Evolutionary conservation across 345 rosid species (phyloP).

Genomic region (Brassica juncea): DNA sequence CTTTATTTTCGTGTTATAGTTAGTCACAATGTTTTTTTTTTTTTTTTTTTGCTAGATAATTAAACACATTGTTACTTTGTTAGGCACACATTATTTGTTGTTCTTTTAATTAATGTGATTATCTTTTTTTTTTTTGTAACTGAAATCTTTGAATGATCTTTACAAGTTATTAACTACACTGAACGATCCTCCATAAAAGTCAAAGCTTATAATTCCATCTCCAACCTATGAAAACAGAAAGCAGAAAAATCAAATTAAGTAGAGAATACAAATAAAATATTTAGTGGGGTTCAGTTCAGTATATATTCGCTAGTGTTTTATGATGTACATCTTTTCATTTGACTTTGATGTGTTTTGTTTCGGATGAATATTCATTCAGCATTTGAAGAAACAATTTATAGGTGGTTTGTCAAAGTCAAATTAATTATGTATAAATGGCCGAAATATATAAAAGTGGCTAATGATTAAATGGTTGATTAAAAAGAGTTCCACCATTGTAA

Average conservation of each 20-base stretch:
- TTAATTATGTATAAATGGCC: constrained; percentile 33
- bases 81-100: not conserved
- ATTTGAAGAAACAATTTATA: not conserved
- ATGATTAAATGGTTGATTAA: not conserved
- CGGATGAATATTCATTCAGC: not conserved
- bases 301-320: constrained; percentile 4
- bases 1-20: not conserved
- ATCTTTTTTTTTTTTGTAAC: not conserved
- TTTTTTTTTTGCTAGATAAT: no score
- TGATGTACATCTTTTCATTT: constrained; percentile 17
- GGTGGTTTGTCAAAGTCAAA: constrained; percentile 27
- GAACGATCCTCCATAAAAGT: not conserved
- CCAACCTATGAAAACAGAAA: not conserved
- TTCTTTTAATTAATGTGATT: not conserved
- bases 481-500: constrained; percentile 41
- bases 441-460: not conserved
- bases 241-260: not conserved
- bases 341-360: constrained; percentile 23
- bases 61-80: not conserved
- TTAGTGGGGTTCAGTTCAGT: not conserved
- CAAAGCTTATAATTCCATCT: not conserved
- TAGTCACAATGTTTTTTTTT: not conserved
- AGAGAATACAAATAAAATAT: not conserved
- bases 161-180: not conserved
- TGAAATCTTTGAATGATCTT: not conserved